Conservation (phyloP, 768 basidiomycete species). For the Termitomyces sp. region DNA sequence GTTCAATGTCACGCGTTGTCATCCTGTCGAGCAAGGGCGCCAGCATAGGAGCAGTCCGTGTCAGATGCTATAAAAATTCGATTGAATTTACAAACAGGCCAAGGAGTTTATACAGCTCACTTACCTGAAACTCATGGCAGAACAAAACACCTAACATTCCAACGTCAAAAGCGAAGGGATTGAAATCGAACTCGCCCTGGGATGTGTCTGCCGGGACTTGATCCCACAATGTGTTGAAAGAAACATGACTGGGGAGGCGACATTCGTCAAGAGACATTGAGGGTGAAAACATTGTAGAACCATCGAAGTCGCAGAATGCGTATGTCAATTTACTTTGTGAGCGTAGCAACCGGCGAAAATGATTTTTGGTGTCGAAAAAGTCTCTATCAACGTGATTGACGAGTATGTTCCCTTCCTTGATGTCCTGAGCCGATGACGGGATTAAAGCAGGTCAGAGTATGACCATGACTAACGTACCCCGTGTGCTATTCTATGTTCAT, state of each 20-base stretch:
- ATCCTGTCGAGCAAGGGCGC: slow-evolving; percentile 26
- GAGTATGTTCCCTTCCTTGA: not conserved
- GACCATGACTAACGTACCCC: slow-evolving; percentile 13
- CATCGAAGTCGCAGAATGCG: not conserved
- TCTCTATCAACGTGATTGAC: not conserved
- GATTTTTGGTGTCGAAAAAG: not conserved
- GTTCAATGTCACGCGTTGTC: slow-evolving; percentile 18
- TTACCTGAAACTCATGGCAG: not conserved
- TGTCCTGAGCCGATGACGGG: not conserved
- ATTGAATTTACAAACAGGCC: not conserved
- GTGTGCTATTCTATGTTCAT: slow-evolving; percentile 17
- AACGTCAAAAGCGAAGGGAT: slow-evolving; percentile 19
- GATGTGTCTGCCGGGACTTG: slow-evolving; percentile 10
- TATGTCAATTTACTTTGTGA: slow-evolving; percentile 13
- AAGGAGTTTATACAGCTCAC: not conserved
- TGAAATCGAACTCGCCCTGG: slow-evolving; percentile 22
- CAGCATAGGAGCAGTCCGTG: slow-evolving; percentile 16
- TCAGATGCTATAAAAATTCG: slow-evolving; percentile 12
- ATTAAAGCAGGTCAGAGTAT: not conserved
- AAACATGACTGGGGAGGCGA: slow-evolving; percentile 7
- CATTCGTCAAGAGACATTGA: not conserved
- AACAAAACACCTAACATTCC: not conserved
- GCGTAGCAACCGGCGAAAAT: slow-evolving; percentile 1
- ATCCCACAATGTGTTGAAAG: not conserved
- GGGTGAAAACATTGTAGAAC: not conserved